Conservation (phyloP, 2,329 filamentous ascomycete genomes). For the Botrytis porri region DNA sequence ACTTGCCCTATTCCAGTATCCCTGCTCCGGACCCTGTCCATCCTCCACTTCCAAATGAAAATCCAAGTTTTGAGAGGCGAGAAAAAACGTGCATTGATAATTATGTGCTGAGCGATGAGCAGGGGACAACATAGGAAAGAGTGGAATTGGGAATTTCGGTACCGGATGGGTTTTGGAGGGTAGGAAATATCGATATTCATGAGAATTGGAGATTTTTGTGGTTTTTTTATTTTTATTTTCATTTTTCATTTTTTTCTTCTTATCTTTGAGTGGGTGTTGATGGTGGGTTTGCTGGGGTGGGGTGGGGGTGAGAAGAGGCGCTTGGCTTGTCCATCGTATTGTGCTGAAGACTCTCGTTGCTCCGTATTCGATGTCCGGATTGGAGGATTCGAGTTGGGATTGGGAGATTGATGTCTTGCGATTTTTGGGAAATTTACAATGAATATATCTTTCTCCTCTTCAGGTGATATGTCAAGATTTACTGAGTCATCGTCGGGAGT, state of each 20-base stretch:
- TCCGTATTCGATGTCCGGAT: background rate
- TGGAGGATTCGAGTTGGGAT: background rate
- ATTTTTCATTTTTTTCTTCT: background rate
- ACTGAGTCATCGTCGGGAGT: background rate
- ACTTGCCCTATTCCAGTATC: background rate
- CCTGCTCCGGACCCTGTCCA: background rate
- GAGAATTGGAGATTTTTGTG: background rate
- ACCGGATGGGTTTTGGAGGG: background rate
- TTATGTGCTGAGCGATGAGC: background rate
- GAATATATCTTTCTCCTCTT: background rate
- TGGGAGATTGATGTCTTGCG: background rate
- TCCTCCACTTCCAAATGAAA: background rate
- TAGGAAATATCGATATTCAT: background rate
- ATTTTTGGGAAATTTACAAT: background rate
- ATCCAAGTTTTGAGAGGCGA: background rate
- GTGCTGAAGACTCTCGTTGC: background rate
- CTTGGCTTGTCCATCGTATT: background rate
- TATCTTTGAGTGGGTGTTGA: background rate
- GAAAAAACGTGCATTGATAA: background rate
- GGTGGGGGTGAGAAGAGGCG: background rate
- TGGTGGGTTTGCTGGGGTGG: background rate
- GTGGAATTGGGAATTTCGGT: background rate
- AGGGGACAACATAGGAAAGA: background rate
- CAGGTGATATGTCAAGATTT: background rate
- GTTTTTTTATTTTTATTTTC: too few species aligned